phyloP scores from a whole-genome alignment of 768 basidiomycete genomes.

The Russula earlei region DNA sequence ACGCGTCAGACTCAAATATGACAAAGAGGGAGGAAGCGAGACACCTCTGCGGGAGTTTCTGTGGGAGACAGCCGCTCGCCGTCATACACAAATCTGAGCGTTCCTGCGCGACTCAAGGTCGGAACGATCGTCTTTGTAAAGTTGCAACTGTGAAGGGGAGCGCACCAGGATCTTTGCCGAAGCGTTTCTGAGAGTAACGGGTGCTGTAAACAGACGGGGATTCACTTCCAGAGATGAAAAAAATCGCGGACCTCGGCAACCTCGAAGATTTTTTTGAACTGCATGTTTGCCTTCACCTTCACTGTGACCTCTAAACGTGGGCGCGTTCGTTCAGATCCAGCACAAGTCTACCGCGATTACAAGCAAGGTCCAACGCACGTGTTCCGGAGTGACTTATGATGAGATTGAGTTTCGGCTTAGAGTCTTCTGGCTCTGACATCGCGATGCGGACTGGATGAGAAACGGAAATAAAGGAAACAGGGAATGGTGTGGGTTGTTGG shows the following conservation, averaged over 20 bases:
- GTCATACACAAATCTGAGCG: constrained; percentile 16
- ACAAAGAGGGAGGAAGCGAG: neutral
- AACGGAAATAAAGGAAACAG: too few relatives aligned
- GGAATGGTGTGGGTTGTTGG: too few relatives aligned
- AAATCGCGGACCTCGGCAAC: constrained; percentile 13
- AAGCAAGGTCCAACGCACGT: constrained; percentile 2
- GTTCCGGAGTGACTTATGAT: constrained; percentile 12
- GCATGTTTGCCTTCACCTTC: constrained; percentile 20
- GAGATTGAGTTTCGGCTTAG: constrained; percentile 18
- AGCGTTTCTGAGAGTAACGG: constrained; percentile 6
- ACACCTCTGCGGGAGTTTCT: constrained; percentile 15
- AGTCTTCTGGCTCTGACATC: constrained; percentile 16
- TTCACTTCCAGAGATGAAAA: neutral
- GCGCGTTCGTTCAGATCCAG: too few relatives aligned
- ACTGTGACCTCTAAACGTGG: constrained; percentile 6
- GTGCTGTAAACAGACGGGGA: neutral
- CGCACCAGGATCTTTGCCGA: constrained; percentile 18
- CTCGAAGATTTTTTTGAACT: constrained; percentile 18
- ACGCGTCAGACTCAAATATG: neutral
- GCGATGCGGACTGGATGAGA: too few relatives aligned
- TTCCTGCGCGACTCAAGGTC: constrained; percentile 5
- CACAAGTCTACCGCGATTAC: too few relatives aligned
- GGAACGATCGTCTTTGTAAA: neutral
- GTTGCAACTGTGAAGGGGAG: neutral
- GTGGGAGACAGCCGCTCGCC: constrained; percentile 15